These are phyloP conservation scores for Psilocybe azurescens DNA, from an alignment of 768 basidiomycete species.

Conservation along the genomic window DNA sequence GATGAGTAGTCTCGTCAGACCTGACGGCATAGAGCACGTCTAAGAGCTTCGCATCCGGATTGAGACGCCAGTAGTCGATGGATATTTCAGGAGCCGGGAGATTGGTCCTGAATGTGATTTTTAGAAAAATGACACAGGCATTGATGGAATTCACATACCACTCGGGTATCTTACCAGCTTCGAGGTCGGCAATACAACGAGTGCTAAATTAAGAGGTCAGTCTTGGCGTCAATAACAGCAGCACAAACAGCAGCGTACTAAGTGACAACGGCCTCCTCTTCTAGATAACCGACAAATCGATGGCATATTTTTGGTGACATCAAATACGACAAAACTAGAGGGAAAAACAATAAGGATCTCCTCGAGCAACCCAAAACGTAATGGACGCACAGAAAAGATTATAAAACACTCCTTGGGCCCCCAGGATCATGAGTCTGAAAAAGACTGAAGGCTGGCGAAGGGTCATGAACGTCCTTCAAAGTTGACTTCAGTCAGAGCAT, in stretches of 20 bases:
- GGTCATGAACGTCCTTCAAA: conserved; percentile 90
- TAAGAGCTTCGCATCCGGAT: conserved; percentile 72
- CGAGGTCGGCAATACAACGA: conserved; percentile 81
- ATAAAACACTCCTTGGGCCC: conserved; percentile 91
- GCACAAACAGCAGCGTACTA: conserved; percentile 49
- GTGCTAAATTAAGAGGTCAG: conserved; percentile 51
- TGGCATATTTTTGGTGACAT: conserved; percentile 79
- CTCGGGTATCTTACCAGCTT: conserved; percentile 79
- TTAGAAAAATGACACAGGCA: background rate
- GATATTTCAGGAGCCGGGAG: conserved; percentile 85
- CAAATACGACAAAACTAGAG: conserved; percentile 77
- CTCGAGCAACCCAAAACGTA: conserved; percentile 6
- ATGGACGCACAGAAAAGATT: conserved; percentile 78
- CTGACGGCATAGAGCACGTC: conserved; percentile 93
- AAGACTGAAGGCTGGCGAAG: conserved; percentile 79
- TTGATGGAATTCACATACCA: conserved; percentile 53
- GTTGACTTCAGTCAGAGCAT: conserved; percentile 14
- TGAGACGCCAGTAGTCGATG: conserved; percentile 93
- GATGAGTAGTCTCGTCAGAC: conserved; percentile 91
- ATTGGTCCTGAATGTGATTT: conserved; percentile 51
- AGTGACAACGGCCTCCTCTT: conserved; percentile 94
- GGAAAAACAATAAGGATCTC: conserved; percentile 7
- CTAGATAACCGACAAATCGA: conserved; percentile 90
- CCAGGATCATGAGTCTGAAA: conserved; percentile 85
- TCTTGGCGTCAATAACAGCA: background rate